These are phyloP conservation scores for Lachancea fermentati DNA, from an alignment of 805 yeast species.

Conservation along the genomic window DNA sequence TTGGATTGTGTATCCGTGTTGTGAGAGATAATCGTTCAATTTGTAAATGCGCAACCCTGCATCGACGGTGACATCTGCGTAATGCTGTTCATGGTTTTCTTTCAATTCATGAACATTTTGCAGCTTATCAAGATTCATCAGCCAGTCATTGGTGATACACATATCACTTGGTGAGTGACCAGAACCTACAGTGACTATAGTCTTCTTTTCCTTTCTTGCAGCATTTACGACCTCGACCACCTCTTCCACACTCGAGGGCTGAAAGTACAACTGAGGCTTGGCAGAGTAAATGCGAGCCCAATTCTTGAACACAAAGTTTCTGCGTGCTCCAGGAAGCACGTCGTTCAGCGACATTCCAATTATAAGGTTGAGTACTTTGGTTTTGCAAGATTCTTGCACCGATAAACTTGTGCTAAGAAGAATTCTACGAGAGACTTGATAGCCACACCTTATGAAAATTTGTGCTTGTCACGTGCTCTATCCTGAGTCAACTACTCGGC, in stretches of 20 bases:
- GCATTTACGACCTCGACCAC: constrained; percentile 57
- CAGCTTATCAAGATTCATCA: constrained; percentile 76
- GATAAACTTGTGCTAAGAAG: neutral
- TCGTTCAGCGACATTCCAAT: constrained; percentile 1
- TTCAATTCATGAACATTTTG: constrained; percentile 46
- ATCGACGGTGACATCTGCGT: constrained; percentile 88
- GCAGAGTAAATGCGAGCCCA: constrained; percentile 92
- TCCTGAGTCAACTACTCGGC: too few species aligned
- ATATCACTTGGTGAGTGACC: constrained; percentile 94
- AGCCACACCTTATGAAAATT: too few species aligned
- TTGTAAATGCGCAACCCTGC: constrained; percentile 82
- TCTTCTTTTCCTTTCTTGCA: constrained; percentile 55
- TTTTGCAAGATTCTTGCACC: neutral
- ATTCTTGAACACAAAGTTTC: constrained; percentile 35
- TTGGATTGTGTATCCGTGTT: constrained; percentile 72
- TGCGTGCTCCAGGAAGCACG: constrained; percentile 17
- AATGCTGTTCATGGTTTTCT: constrained; percentile 52
- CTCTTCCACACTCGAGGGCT: constrained; percentile 68
- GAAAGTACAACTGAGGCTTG: constrained; percentile 70
- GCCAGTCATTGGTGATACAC: constrained; percentile 85
- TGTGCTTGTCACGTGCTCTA: too few species aligned
- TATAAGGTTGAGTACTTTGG: neutral
- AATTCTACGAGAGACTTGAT: too few species aligned
- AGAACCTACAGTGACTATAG: constrained; percentile 81
- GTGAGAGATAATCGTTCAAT: constrained; percentile 59